Evolutionary conservation across 768 basidiomycete species (phyloP), one percentile per base, ranked within the genome.

Genomic region (Hypholoma fasciculare): DNA sequence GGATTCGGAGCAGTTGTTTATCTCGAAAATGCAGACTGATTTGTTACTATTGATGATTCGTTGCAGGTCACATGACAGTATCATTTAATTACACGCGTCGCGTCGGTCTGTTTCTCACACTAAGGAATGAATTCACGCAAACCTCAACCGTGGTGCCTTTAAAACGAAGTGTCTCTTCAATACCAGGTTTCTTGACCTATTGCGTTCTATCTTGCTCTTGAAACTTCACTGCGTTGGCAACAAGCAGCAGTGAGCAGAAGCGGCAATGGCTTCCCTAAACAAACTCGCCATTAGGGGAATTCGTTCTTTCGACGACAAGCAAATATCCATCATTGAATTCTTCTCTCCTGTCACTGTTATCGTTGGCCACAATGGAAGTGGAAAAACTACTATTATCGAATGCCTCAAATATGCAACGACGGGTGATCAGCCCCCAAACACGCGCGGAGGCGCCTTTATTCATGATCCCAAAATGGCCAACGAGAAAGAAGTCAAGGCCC

Each of bases 401-500:
- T 98, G 96, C 75, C 84, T 99, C 72, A 98, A 98, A 78, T 99
- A 99, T 70, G 94, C 94, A 11, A 97, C 97, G 0, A 99, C 97
- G 0, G 97, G 97, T 27, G 96, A 98, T 72, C 90, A 98, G 65
- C 97, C 97, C 0, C 93, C 97, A 1, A 96, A 96, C 68, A 94
- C 96, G 20, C 94, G 95, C 60, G 96, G 96, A 34, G 97, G 96
- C n/a, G 97, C 97, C 0, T 99, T 98, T 73, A 76, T 99, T 3
- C 97, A 99, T 72, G 97, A 99, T 74, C 97, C 97, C 1, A 97
- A 97, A 80, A 96, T 99, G 87, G 97, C 97, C 7, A 96, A 96
- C 68, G 95, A 98, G 80, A 96, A 96, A 69, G 96, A 98, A 70
- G 96, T 99, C 65, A 98, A 96, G 75, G 97, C 97, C 2, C 96